Evolutionary conservation across 1,284 basidiomycete genomes (phyloP).

Genomic region (Anthracocystis setariae): DNA sequence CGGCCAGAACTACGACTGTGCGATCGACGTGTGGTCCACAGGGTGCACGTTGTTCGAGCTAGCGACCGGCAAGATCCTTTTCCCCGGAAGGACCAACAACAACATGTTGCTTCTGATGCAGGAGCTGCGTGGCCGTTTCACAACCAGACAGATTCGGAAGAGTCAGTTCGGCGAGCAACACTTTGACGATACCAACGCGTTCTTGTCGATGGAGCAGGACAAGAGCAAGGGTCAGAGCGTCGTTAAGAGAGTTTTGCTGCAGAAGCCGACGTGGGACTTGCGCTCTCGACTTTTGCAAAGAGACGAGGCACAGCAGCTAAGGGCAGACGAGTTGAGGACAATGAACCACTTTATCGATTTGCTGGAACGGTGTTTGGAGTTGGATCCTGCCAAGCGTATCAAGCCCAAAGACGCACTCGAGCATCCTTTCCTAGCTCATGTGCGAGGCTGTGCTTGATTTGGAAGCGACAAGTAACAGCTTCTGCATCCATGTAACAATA

Average conservation of each 20-base stretch:
- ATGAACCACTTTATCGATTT: constrained; percentile 87
- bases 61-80: constrained; percentile 97
- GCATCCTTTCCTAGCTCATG: constrained; percentile 77
- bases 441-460: background rate
- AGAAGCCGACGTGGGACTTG: constrained; percentile 85
- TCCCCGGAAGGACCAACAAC: constrained; percentile 95
- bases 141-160: constrained; percentile 91
- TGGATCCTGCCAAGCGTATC: constrained; percentile 89
- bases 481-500: too few relatives aligned
- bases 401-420: constrained; percentile 85
- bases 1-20: constrained; percentile 90
- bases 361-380: constrained; percentile 86
- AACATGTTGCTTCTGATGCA: constrained; percentile 86
- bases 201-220: constrained; percentile 59
- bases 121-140: constrained; percentile 92
- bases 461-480: background rate
- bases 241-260: constrained; percentile 81
- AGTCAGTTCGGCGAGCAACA: constrained; percentile 89
- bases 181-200: constrained; percentile 83
- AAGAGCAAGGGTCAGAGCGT: constrained; percentile 73
- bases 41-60: constrained; percentile 98
- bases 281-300: constrained; percentile 83
- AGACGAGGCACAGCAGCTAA: constrained; percentile 76
- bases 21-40: constrained; percentile 95
- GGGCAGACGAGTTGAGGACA: constrained; percentile 86